These are phyloP conservation scores for Pugionium cornutum DNA, from an alignment of 345 rosid genomes.

Conservation along the genomic window DNA sequence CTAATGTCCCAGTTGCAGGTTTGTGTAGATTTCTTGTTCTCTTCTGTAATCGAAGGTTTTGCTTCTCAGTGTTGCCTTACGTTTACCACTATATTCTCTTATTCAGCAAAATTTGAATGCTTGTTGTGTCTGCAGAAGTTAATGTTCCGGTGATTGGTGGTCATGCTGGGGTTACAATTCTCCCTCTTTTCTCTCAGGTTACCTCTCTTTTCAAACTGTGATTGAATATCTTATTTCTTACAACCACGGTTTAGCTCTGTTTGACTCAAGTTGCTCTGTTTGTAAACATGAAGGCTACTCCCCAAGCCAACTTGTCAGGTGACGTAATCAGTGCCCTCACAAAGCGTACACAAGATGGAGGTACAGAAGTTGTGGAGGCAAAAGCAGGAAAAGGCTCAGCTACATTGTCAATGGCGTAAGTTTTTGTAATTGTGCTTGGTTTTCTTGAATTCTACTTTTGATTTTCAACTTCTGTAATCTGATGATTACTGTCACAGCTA, in stretches of 20 bases:
- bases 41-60: not conserved
- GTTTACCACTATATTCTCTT: no score
- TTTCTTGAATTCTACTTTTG: not conserved
- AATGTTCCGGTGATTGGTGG: slow-evolving; percentile 87
- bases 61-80: not conserved
- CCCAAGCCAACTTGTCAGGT: slow-evolving; percentile 59
- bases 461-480: not conserved
- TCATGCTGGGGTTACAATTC: slow-evolving; percentile 81
- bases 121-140: slow-evolving; percentile 50
- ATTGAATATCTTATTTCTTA: not conserved
- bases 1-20: slow-evolving; percentile 54
- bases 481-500: slow-evolving; percentile 48
- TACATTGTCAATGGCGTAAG: slow-evolving; percentile 90
- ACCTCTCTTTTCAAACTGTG: slow-evolving; percentile 8
- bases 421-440: slow-evolving; percentile 1
- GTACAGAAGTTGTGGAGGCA: slow-evolving; percentile 89
- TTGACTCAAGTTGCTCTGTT: slow-evolving; percentile 18
- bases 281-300: slow-evolving; percentile 57
- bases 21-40: not conserved
- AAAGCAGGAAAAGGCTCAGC: slow-evolving; percentile 97
- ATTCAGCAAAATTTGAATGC: not conserved
- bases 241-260: not conserved
- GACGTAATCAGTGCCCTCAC: slow-evolving; percentile 71
- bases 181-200: slow-evolving; percentile 85
- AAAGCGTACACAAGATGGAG: slow-evolving; percentile 89